Percentiles rank a stretch among this genome's conserved stretches.
Evolutionary conservation across 1,139 yeast species (phyloP).

Genomic region (Candida tropicalis): DNA sequence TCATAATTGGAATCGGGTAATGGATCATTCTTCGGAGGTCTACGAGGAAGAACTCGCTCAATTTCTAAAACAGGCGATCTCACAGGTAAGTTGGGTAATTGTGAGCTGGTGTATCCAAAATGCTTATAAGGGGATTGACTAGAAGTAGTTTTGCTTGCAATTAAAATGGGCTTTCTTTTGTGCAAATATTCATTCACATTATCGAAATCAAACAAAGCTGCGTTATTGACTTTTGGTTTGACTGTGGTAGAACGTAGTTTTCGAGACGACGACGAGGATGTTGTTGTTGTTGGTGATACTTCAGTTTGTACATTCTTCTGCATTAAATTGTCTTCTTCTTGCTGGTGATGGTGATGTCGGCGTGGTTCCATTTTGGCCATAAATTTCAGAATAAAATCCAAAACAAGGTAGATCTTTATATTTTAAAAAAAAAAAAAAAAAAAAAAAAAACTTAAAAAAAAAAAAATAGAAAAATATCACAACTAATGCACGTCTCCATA

Average conservation of each 20-base stretch:
- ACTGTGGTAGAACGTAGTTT: constrained; percentile 37
- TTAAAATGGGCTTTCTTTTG: constrained; percentile 23
- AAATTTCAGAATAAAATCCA: background rate
- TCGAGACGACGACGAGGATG: constrained; percentile 4
- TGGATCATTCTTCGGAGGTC: constrained; percentile 34
- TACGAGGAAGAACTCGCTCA: constrained; percentile 23
- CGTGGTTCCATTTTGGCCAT: background rate
- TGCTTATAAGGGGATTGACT: constrained; percentile 1
- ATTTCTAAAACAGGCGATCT: constrained; percentile 6
- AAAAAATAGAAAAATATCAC: background rate
- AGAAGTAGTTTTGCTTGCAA: constrained; percentile 12
- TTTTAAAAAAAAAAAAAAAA: too few species aligned
- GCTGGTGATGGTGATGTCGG: background rate
- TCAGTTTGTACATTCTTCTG: background rate
- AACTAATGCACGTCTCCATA: background rate
- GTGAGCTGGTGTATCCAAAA: constrained; percentile 12
- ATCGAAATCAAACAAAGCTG: constrained; percentile 35
- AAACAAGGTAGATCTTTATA: too few species aligned
- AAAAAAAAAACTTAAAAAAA: background rate
- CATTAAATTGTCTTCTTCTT: background rate
- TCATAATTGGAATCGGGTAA: constrained; percentile 49
- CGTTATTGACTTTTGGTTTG: constrained; percentile 29
- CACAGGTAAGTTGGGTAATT: constrained; percentile 12
- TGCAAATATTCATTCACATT: constrained; percentile 29
- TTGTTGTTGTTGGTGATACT: background rate